phyloP scores from a whole-genome alignment of 345 rosid genomes.

The Luvunga scandens region DNA sequence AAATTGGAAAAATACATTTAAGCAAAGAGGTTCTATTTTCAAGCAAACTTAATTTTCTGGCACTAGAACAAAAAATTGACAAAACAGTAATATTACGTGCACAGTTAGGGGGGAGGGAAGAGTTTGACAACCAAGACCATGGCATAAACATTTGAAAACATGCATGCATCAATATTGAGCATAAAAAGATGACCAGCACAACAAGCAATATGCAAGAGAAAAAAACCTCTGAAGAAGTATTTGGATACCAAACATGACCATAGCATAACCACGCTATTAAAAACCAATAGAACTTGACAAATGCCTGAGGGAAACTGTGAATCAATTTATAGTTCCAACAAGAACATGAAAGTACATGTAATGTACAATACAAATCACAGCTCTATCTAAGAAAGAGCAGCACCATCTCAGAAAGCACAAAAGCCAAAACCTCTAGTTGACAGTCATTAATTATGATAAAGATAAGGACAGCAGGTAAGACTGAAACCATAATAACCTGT shows the following conservation, averaged over 20 bases:
- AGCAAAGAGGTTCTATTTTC: background rate
- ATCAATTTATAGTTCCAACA: background rate
- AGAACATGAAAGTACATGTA: background rate
- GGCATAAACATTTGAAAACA: background rate
- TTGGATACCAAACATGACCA: background rate
- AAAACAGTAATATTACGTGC: background rate
- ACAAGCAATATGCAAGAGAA: background rate
- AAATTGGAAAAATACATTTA: slow-evolving; percentile 20
- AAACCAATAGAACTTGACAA: background rate
- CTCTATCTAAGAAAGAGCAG: background rate
- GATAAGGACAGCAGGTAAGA: background rate
- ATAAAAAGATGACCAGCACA: background rate
- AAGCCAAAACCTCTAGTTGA: background rate
- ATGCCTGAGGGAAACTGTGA: background rate
- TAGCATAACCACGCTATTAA: background rate
- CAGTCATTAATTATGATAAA: background rate
- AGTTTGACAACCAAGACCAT: background rate
- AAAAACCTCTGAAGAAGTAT: background rate
- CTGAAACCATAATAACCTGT: slow-evolving; percentile 54
- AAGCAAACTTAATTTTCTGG: background rate
- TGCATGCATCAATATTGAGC: background rate
- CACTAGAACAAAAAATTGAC: background rate
- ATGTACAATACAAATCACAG: background rate
- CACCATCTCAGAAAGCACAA: background rate
- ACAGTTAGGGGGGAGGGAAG: too few species aligned